Evolutionary conservation across 495 filamentous ascomycete genomes (phyloP), one percentile per base, ranked within the genome.

Genomic region (Penicillium angulare): DNA sequence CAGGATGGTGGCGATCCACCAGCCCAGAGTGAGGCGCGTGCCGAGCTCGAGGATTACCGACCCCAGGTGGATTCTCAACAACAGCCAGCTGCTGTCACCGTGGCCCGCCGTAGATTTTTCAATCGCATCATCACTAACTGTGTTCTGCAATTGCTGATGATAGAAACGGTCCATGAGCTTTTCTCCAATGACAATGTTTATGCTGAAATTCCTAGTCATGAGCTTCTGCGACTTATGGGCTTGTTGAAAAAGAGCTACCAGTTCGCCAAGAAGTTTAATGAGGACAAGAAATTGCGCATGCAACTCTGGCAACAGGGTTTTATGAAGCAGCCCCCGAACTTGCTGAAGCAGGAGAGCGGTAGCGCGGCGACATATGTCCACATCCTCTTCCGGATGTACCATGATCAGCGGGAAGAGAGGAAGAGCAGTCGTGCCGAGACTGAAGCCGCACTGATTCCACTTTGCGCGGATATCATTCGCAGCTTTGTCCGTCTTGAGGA

Each of bases 61-160:
- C 89, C 88, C 15, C 80, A 81, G 50, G 44, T 58, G 5, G 81
- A 81, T 36, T 74, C 76, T 5, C 76, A 91, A 61, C 89, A 92
- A 62, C 89, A 96, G 44, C 90, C 93, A 0, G 79, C 96, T 24
- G 87, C 91, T 2, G 90, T 99, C 9, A 97, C 93, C 6, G 88
- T 89, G 2, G 89, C 92, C 1, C 85, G 95, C 21, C 84, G 95
- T n/a, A 86, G 90, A 20, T 96, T 96, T 71, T 99, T 99, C 79
- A 99, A 97, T 68, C 88, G 92, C 57, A 99, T 99, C 65, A 99
- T 99, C 69, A 95, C 90, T n/a, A 92, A 92, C 58, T 99, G 93
- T 67, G 95, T 99, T 9, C 77, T 99, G 12, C 95, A 97, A 64
- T 78, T 99, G 3, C 84, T 99, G 44, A 97, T 97, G 89, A 99